These are phyloP conservation scores for Eucalyptus globulus DNA, from an alignment of 345 rosid genomes.

Conservation along the genomic window DNA sequence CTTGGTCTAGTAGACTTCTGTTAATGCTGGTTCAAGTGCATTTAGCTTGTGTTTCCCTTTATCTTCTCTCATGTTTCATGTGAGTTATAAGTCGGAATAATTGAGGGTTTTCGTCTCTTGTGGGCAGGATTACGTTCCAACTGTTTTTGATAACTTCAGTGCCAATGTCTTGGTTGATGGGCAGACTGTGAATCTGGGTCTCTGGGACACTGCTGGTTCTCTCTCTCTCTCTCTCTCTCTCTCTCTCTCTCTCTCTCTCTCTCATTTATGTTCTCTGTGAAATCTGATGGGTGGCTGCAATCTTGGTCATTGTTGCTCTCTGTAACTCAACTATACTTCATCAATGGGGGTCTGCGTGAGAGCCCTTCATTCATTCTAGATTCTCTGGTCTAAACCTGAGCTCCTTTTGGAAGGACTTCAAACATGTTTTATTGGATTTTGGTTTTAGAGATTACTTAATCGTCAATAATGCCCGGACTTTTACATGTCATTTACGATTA, in stretches of 20 bases:
- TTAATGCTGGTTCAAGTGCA: not conserved
- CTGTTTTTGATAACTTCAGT: constrained; percentile 81
- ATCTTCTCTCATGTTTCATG: not conserved
- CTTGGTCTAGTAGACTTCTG: not conserved
- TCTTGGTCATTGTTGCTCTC: not conserved
- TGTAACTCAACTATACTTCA: not conserved
- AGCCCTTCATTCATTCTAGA: not conserved
- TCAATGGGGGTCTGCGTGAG: not conserved
- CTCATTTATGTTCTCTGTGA: not conserved
- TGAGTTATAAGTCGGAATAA: not conserved
- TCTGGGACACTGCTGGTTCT: constrained; percentile 93
- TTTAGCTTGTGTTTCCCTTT: not conserved
- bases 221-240: not conserved
- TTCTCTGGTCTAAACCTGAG: not conserved
- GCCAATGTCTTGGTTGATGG: constrained; percentile 92
- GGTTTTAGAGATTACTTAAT: not conserved
- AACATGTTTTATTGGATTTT: not conserved
- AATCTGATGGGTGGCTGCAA: not conserved
- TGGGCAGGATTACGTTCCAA: constrained; percentile 32
- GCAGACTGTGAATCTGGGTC: constrained; percentile 66
- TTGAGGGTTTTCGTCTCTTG: not conserved
- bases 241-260: not conserved
- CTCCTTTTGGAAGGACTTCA: not conserved
- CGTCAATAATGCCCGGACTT: not conserved
- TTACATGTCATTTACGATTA: not conserved